Conservation (phyloP, 1,284 basidiomycete species). For the Apiotrichum gamsii region DNA sequence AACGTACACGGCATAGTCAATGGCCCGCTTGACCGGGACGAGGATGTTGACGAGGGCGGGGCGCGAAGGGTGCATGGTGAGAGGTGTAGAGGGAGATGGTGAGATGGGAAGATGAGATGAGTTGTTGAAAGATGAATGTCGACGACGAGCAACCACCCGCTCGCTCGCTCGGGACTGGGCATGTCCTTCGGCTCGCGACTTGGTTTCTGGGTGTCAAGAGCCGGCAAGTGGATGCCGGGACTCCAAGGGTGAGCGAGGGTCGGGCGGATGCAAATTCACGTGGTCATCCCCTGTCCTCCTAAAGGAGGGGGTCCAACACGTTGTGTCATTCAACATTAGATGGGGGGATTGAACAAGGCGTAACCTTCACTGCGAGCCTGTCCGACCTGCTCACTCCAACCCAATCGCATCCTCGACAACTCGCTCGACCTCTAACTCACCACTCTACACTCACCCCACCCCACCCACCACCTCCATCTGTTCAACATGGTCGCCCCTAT, state of each 20-base stretch:
- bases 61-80: slow-evolving; percentile 65
- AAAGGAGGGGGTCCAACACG: too few species aligned
- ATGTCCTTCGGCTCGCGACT: too few species aligned
- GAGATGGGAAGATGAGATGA: neutral
- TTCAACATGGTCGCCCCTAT: slow-evolving; percentile 14
- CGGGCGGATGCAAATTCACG: too few species aligned
- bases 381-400: neutral
- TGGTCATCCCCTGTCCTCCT: too few species aligned
- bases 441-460: slow-evolving; percentile 2
- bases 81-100: neutral
- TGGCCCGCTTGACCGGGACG: slow-evolving; percentile 81
- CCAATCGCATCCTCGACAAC: neutral
- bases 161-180: too few species aligned
- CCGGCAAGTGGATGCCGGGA: too few species aligned
- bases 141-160: too few species aligned
- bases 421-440: slow-evolving; percentile 7
- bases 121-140: neutral
- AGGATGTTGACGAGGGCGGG: slow-evolving; percentile 73
- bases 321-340: too few species aligned
- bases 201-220: too few species aligned
- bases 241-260: too few species aligned
- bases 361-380: too few species aligned
- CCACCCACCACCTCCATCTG: neutral
- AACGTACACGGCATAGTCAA: slow-evolving; percentile 44
- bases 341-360: too few species aligned